Conservation (phyloP, 2,329 filamentous ascomycete genomes). For the Fusarium keratoplasticum region DNA sequence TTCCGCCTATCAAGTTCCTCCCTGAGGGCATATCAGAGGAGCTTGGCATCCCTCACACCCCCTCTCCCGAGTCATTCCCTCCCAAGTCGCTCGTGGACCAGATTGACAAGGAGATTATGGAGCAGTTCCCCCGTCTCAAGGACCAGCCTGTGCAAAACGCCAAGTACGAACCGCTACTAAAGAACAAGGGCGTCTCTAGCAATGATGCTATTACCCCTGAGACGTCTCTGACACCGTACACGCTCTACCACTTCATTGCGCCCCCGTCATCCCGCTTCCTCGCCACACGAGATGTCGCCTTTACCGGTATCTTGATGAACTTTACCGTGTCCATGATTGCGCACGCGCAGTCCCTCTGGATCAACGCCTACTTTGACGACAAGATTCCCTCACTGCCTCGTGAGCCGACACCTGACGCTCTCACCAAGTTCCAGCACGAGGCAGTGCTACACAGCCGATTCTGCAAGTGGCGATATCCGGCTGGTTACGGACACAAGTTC, state of each 20-base stretch:
- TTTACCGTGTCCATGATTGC: slow-evolving; percentile 56
- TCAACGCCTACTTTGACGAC: slow-evolving; percentile 69
- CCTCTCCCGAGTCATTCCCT: slow-evolving; percentile 47
- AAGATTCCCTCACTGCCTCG: slow-evolving; percentile 40
- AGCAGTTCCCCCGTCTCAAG: slow-evolving; percentile 63
- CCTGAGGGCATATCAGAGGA: slow-evolving; percentile 58
- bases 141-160: slow-evolving; percentile 63
- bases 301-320: slow-evolving; percentile 58
- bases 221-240: slow-evolving; percentile 47
- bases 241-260: slow-evolving; percentile 60
- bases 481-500: slow-evolving; percentile 70
- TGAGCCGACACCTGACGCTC: slow-evolving; percentile 41
- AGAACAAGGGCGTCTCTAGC: slow-evolving; percentile 52
- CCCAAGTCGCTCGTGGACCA: slow-evolving; percentile 47
- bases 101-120: slow-evolving; percentile 66
- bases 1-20: slow-evolving; percentile 64
- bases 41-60: slow-evolving; percentile 60
- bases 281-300: slow-evolving; percentile 54
- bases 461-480: slow-evolving; percentile 76
- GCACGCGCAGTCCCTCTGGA: slow-evolving; percentile 69
- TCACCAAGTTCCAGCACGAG: slow-evolving; percentile 61
- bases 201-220: slow-evolving; percentile 42
- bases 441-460: slow-evolving; percentile 75
- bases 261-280: slow-evolving; percentile 55
- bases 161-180: slow-evolving; percentile 56